phyloP scores from a whole-genome alignment of 345 rosid species.

The Aethionema arabicum region DNA sequence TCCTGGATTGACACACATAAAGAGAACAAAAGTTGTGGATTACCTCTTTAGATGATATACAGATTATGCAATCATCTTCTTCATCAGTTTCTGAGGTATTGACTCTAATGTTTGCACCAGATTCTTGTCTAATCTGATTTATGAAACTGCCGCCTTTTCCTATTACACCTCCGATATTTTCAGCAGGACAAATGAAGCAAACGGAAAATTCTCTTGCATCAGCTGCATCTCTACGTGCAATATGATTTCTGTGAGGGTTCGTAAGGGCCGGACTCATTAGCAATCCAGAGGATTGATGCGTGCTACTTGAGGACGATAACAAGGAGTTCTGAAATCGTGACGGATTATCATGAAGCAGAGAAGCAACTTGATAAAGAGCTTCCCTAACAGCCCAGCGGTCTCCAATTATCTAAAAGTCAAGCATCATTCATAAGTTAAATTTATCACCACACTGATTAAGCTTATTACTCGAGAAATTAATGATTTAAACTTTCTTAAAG shows the following conservation, averaged over 20 bases:
- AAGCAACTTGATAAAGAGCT: conserved; percentile 54
- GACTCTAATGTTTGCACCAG: conserved; percentile 61
- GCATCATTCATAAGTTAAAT: conserved; percentile 19
- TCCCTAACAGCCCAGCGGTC: conserved; percentile 50
- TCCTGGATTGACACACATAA: neutral
- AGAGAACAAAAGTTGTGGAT: neutral
- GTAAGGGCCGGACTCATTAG: conserved; percentile 48
- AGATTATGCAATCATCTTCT: conserved; percentile 62
- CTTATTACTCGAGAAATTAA: neutral
- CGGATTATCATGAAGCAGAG: conserved; percentile 64
- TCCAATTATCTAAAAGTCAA: conserved; percentile 50
- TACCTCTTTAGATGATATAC: conserved; percentile 66
- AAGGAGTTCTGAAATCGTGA: conserved; percentile 62
- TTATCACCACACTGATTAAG: conserved; percentile 4
- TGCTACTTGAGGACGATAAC: conserved; percentile 42
- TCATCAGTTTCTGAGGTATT: conserved; percentile 56
- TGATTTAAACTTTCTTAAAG: neutral
- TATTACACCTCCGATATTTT: conserved; percentile 60
- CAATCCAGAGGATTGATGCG: conserved; percentile 43
- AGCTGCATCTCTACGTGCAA: conserved; percentile 46
- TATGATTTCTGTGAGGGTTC: conserved; percentile 52
- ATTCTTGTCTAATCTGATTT: conserved; percentile 67
- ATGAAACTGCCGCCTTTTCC: conserved; percentile 70
- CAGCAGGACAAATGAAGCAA: conserved; percentile 58
- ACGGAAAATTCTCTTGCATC: conserved; percentile 58